Evolutionary conservation across 306 rosid genomes (phyloP).

Genomic region (Canavalia ensiformis): DNA sequence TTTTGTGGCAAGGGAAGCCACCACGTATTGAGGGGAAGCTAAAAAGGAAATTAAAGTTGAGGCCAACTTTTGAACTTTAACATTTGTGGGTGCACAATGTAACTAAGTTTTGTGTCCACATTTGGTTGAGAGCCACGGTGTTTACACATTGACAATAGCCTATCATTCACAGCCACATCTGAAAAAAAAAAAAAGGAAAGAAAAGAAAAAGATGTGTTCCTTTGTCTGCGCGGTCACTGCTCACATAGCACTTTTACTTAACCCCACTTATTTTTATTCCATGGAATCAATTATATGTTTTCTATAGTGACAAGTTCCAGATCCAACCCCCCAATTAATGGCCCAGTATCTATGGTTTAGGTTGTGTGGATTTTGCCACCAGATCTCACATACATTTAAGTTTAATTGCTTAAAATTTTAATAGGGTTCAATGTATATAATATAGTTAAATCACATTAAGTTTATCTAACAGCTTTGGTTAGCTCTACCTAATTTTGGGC

Average conservation of each 20-base stretch:
- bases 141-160: conserved; percentile 42
- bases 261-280: conserved; percentile 50
- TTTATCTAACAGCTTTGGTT: conserved; percentile 33
- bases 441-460: not conserved
- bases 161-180: conserved; percentile 44
- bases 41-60: conserved; percentile 42
- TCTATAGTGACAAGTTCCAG: conserved; percentile 6
- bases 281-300: conserved; percentile 33
- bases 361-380: conserved; percentile 24
- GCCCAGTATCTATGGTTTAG: conserved; percentile 37
- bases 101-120: conserved; percentile 49
- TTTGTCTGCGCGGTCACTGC: conserved; percentile 49
- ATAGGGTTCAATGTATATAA: not conserved
- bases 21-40: conserved; percentile 51
- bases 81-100: conserved; percentile 29
- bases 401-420: conserved; percentile 1
- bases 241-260: conserved; percentile 46
- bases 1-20: conserved; percentile 49
- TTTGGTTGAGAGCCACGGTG: conserved; percentile 49
- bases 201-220: not conserved
- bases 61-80: conserved; percentile 54
- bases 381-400: conserved; percentile 4
- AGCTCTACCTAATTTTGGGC: conserved; percentile 35
- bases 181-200: not conserved
- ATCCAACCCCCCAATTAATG: conserved; percentile 18